Conservation (phyloP, 441 rosid species). For the Mallotus japonicus region DNA sequence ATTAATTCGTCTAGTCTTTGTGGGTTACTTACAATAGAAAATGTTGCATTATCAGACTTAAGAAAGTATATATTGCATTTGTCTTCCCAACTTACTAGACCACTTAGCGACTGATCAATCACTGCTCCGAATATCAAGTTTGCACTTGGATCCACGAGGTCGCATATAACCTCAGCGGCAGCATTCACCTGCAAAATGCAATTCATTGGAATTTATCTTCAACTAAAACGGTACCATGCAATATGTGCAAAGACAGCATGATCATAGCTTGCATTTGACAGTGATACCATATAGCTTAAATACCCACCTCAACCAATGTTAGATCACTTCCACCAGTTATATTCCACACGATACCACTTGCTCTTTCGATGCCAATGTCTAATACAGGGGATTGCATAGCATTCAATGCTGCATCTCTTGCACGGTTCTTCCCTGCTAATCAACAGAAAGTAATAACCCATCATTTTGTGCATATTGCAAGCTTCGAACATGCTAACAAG, state of each 20-base stretch:
- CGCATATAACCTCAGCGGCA: constrained; percentile 96
- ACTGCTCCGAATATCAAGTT: constrained; percentile 91
- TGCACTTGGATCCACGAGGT: constrained; percentile 91
- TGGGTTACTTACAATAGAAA: no score
- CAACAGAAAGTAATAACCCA: not conserved
- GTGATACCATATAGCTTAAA: constrained; percentile 12
- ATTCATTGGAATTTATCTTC: no score
- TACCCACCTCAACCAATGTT: constrained; percentile 79
- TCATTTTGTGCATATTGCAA: no score
- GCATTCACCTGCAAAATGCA: constrained; percentile 69
- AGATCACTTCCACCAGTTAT: constrained; percentile 92
- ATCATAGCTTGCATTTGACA: not conserved
- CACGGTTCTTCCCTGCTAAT: constrained; percentile 75
- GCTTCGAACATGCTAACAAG: no score
- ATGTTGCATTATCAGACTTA: no score
- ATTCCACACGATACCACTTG: constrained; percentile 97
- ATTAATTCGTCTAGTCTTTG: no score
- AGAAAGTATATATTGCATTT: no score
- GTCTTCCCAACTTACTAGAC: constrained; percentile 55
- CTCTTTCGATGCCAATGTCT: constrained; percentile 94
- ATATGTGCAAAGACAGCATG: no score
- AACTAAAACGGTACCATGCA: no score
- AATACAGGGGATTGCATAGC: constrained; percentile 93
- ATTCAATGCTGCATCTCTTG: constrained; percentile 95
- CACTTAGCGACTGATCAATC: constrained; percentile 73